phyloP scores from a whole-genome alignment of 352 stramenopile genomes.

The Globisporangium paddicum region DNA sequence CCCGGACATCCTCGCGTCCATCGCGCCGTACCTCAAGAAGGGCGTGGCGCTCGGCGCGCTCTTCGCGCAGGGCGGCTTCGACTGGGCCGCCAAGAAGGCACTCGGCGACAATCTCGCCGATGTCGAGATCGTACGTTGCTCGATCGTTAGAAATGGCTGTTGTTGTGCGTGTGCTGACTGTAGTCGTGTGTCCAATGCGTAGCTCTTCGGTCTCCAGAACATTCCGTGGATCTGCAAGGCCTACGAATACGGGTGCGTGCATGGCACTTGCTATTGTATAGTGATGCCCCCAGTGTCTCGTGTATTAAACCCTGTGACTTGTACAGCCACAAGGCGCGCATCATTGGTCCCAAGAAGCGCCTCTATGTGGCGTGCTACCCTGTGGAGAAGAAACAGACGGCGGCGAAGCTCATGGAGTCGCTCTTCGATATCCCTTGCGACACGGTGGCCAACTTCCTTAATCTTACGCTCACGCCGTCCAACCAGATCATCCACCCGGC shows the following conservation, averaged over 20 bases:
- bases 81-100: constrained; percentile 89
- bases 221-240: constrained; percentile 94
- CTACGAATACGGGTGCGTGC: constrained; percentile 70
- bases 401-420: constrained; percentile 74
- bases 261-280: background rate
- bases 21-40: constrained; percentile 84
- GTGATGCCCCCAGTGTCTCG: background rate
- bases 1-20: constrained; percentile 67
- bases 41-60: constrained; percentile 82
- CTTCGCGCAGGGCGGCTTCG: constrained; percentile 91
- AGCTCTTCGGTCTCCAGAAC: constrained; percentile 92
- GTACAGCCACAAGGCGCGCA: constrained; percentile 78
- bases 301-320: constrained; percentile 4
- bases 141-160: too few species aligned
- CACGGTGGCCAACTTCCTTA: constrained; percentile 91
- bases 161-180: constrained; percentile 12
- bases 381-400: constrained; percentile 76
- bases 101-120: constrained; percentile 61
- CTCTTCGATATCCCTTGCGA: constrained; percentile 91
- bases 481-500: constrained; percentile 94
- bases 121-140: constrained; percentile 52
- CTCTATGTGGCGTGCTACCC: constrained; percentile 90
- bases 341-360: constrained; percentile 89
- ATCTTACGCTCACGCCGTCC: constrained; percentile 90
- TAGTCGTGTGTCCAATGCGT: constrained; percentile 10